These are phyloP conservation scores for Wickerhamiella infanticola DNA, from an alignment of 1,139 yeast species.

Conservation along the genomic window DNA sequence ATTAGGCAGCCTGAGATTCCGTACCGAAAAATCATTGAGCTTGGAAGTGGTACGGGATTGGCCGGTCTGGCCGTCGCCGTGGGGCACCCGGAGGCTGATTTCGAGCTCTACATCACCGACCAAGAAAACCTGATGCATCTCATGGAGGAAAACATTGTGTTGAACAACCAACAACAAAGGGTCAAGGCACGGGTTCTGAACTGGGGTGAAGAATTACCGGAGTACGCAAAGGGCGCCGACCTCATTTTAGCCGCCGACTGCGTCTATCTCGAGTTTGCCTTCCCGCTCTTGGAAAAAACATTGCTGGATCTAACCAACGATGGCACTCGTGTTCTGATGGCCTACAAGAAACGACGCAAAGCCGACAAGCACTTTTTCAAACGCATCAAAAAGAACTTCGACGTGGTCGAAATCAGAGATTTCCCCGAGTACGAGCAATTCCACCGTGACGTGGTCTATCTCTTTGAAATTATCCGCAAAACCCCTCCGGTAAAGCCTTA, in stretches of 20 bases:
- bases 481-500: not conserved
- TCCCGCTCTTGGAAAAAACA: constrained; percentile 35
- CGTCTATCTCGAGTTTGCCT: constrained; percentile 38
- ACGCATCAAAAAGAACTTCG: constrained; percentile 15
- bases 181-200: constrained; percentile 31
- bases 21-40: constrained; percentile 29
- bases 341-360: constrained; percentile 37
- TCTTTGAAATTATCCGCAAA: constrained; percentile 27
- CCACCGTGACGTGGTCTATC: constrained; percentile 27
- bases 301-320: constrained; percentile 29
- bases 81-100: constrained; percentile 19
- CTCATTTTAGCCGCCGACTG: constrained; percentile 42
- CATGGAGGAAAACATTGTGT: constrained; percentile 30
- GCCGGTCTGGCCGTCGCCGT: constrained; percentile 29
- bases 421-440: constrained; percentile 26
- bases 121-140: constrained; percentile 29
- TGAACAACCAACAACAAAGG: constrained; percentile 25
- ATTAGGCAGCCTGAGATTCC: constrained; percentile 19
- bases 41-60: constrained; percentile 44
- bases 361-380: constrained; percentile 38
- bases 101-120: constrained; percentile 31
- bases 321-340: constrained; percentile 32
- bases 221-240: constrained; percentile 27
- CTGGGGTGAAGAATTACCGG: constrained; percentile 35
- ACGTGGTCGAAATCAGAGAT: constrained; percentile 20